Evolutionary conservation across 768 basidiomycete genomes (phyloP).

Genomic region (Xerocomus brunneocitrinus): DNA sequence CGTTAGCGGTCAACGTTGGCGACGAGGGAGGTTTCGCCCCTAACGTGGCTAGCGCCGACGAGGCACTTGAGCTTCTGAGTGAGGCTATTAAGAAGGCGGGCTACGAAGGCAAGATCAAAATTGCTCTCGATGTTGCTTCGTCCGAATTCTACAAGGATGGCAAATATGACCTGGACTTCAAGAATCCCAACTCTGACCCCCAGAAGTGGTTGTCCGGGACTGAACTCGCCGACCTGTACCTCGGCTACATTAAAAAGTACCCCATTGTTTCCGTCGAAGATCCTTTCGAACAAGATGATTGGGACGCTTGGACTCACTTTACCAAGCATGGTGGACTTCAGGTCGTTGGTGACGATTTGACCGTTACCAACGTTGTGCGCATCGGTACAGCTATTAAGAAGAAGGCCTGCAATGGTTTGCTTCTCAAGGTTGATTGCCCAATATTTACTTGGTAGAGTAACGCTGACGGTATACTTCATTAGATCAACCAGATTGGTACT

Average conservation of each 20-base stretch:
- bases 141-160: conserved; percentile 99
- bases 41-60: conserved; percentile 95
- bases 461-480: conserved; percentile 1
- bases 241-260: conserved; percentile 84
- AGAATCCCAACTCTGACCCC: conserved; percentile 98
- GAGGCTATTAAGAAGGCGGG: conserved; percentile 98
- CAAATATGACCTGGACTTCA: conserved; percentile 98
- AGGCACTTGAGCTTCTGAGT: conserved; percentile 90
- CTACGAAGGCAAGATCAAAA: conserved; percentile 98
- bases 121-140: conserved; percentile 96
- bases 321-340: conserved; percentile 76
- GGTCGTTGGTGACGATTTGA: conserved; percentile 94
- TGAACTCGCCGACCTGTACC: conserved; percentile 91
- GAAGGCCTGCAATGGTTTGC: conserved; percentile 98
- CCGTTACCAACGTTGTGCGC: conserved; percentile 93
- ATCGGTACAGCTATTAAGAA: conserved; percentile 99
- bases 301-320: conserved; percentile 96
- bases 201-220: conserved; percentile 92
- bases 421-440: conserved; percentile 68
- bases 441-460: not conserved
- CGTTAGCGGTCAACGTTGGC: conserved; percentile 92
- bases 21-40: conserved; percentile 99
- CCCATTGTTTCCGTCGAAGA: conserved; percentile 96
- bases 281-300: conserved; percentile 99
- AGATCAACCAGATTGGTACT: conserved; percentile 98